Base-by-base conservation (phyloP, 768 basidiomycete genomes). In the Phlebiopsis flavidoalba region DNA sequence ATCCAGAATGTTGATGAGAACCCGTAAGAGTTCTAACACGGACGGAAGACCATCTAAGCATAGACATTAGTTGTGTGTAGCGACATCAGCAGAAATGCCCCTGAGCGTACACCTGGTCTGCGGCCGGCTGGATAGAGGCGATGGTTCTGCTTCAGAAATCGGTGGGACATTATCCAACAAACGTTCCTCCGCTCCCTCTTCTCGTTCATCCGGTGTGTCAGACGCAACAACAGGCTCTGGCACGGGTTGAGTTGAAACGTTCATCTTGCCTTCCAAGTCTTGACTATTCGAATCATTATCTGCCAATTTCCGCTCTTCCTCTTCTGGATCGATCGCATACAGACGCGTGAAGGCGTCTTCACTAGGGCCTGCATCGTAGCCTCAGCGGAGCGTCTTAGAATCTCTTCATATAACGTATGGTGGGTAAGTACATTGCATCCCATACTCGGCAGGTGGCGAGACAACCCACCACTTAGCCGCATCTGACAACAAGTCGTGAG, bases 401-500 rank as follows among this genome's bases (percentile, higher is more conserved):
- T 88, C 75, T 95, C 94, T 97, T 55, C 63, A 47, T 21, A 52
- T n/a, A 49, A 60, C 50, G 61, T 67, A 59, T 11, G 7, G 14
- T 22, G 15, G 3, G 58, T 57, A 48, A 59, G 54, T 49, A 62
- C 56, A 52, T 46, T 11, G 14, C n/a, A 11, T 24, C 37, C 24
- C 21, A 36, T 21, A 36, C 57, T 52, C 35, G 37, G n/a, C 45
- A 50, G 46, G 57, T n/a, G 46, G 52, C 21, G 22, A 22, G 33
- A 37, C 8, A 24, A 79, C 90, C 63, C 66, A 96, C 95, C 95
- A 68, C 91, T 92, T n/a, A 98, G 78, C 58, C 97, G 81, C 84
- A 97, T 95, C 71, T 98, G 91, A 72, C 96, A 98, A 65, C 95
- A 94, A 53, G 96, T 98, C 11, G 95, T 96, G 65, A 99, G 74